These are phyloP conservation scores for Ensete glaucum DNA, from an alignment of 176 grass and related monocot genomes.

Conservation along the genomic window DNA sequence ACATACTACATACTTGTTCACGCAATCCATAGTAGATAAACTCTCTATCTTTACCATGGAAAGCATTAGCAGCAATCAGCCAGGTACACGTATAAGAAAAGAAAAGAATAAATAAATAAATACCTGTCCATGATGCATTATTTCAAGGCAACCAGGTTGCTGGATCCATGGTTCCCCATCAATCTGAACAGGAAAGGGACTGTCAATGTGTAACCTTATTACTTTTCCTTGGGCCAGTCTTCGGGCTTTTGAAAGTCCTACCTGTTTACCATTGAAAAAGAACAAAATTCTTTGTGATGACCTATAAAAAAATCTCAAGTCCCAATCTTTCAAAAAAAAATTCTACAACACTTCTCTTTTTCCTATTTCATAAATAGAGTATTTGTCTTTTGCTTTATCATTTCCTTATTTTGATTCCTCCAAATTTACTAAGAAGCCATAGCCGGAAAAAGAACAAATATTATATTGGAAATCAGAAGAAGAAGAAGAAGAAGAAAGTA, in stretches of 20 bases:
- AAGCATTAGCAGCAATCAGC: too few relatives aligned
- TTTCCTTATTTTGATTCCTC: background rate
- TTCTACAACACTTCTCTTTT: background rate
- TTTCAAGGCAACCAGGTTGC: conserved; percentile 74
- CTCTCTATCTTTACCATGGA: too few relatives aligned
- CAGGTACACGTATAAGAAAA: background rate
- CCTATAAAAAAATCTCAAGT: background rate
- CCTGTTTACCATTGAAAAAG: conserved; percentile 32
- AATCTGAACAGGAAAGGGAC: conserved; percentile 86
- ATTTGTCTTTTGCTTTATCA: background rate
- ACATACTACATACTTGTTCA: too few relatives aligned
- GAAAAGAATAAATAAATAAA: background rate
- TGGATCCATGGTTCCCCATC: conserved; percentile 98
- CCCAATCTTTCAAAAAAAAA: background rate
- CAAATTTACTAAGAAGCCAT: background rate
- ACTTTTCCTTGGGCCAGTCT: conserved; percentile 74
- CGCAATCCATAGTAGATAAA: too few relatives aligned
- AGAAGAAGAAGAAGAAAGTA: background rate
- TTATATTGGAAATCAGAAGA: background rate
- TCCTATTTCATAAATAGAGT: background rate
- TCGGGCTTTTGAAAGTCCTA: conserved; percentile 77
- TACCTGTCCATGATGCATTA: conserved; percentile 82
- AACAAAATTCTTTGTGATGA: background rate
- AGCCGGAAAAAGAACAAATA: background rate
- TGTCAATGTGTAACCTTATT: conserved; percentile 71